Evolutionary conservation across 2,329 filamentous ascomycete genomes (phyloP), one percentile per base, ranked within the genome.

Genomic region (Lecanosticta acicola): DNA sequence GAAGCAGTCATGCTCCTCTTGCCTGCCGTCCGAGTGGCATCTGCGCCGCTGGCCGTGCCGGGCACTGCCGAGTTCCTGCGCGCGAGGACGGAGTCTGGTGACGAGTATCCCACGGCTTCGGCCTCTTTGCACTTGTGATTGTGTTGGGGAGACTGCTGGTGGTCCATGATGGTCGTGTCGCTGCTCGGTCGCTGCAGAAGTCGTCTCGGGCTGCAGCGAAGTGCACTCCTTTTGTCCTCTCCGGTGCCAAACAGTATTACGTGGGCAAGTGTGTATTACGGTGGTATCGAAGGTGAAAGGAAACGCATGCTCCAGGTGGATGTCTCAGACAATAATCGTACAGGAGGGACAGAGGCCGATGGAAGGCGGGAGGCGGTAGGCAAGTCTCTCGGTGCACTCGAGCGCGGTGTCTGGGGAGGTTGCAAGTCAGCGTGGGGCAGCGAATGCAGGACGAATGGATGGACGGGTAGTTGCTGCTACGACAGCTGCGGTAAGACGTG

Each of bases 1-100:
- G 47, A 41, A 43, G 44, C 48, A 11, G 51, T 53, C 55, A 59
- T 55, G 41, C 50, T 49, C 40, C 49, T 45, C 36, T 53, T 46
- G 43, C 41, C 45, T 40, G 49, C 45, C 34, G 49, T 51, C 40
- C 53, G 46, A 34, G 48, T 50, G 39, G 50, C 40, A 36, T 39
- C 50, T 42, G 53, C 39, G 43, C 55, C 52, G 36, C 47, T 52
- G 21, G 21, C 34, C 36, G n/a, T 33, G 14, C 48, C 54, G 45
- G 13, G 37, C 24, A 50, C 46, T 32, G 34, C 45, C 49, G 49
- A 51, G 21, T 46, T 47, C 39, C 52, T 45, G 7, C 52, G 46
- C 43, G 46, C 42, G 42, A 51, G 52, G 4, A 51, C 43, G 19
- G 49, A 46, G 48, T 42, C 49, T 24, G 46, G 20, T 41, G 43